Conservation (phyloP, 495 filamentous ascomycete species). For the Penicillium pulvis region DNA sequence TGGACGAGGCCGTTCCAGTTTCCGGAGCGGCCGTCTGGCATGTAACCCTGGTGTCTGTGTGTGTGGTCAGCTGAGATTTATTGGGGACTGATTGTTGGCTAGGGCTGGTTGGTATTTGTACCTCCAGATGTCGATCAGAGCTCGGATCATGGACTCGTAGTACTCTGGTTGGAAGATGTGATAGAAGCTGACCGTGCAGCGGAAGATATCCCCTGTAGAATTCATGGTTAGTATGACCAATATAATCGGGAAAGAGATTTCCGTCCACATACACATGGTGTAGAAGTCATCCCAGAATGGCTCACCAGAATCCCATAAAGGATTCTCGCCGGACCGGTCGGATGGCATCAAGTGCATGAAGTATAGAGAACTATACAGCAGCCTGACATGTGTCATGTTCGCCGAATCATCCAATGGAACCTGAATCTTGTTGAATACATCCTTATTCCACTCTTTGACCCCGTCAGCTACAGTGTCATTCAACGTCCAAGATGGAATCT, state of each 20-base stretch:
- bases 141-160: slow-evolving; percentile 65
- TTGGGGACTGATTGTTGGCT: too few relatives aligned
- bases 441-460: slow-evolving; percentile 59
- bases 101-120: slow-evolving; percentile 15
- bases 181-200: slow-evolving; percentile 54
- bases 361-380: slow-evolving; percentile 70
- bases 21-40: slow-evolving; percentile 60
- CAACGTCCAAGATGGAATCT: slow-evolving; percentile 56
- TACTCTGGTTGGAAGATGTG: slow-evolving; percentile 67
- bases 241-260: background rate
- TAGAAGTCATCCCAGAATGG: slow-evolving; percentile 69
- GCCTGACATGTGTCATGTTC: slow-evolving; percentile 62
- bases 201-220: slow-evolving; percentile 38
- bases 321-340: slow-evolving; percentile 75
- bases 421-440: slow-evolving; percentile 62
- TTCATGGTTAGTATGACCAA: slow-evolving; percentile 15
- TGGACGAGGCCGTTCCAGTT: slow-evolving; percentile 71
- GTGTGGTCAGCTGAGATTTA: background rate
- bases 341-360: slow-evolving; percentile 69
- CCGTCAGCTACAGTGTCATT: slow-evolving; percentile 53
- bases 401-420: slow-evolving; percentile 53
- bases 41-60: slow-evolving; percentile 51
- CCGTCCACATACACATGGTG: slow-evolving; percentile 33
- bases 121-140: slow-evolving; percentile 46
- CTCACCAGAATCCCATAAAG: slow-evolving; percentile 64